Evolutionary conservation across 345 rosid genomes (phyloP), one percentile per base, ranked within the genome.

Genomic region (Lepidium didymum): DNA sequence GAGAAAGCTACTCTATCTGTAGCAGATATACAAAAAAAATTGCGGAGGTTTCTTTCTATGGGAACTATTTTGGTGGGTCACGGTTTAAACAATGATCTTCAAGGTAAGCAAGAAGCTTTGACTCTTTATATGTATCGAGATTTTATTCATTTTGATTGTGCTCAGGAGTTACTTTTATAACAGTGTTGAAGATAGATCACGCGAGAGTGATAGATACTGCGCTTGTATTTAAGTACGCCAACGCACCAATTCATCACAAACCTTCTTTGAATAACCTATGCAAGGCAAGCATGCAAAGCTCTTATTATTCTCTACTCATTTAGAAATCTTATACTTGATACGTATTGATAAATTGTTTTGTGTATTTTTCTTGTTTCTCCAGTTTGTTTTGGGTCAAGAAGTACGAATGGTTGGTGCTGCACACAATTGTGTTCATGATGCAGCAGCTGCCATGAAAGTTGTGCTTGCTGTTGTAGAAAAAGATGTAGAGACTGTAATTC

Each of bases 111-210:
- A 62, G 57, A 35, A 7, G 9, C 44, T 45, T 15, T 7, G 16
- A 38, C 5, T 57, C 10, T 31, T 15, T 59, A n/a, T 36, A 35
- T 40, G 27, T 53, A 55, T 57, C 9, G 42, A 36, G 49, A 35
- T 64, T 34, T 53, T 12, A 23, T 36, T 46, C 33, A 60, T 42
- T 5, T 9, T 36, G 10, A 21, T 51, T 9, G 25, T 56, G 63
- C 57, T 55, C 67, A 51, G 56, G 7, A 34, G 42, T 58, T 51
- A 45, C 59, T 67, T 64, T 75, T 50, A 35, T 68, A 65, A 40
- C 88, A 94, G 99, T 86, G 63, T 63, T 94, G 74, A 94, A 78
- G 88, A 33, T 94, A 37, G 92, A 91, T 74, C 96, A 94, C 77
- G 85, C 87, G 7, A 86, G 87, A 78, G 91, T 94, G 18, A 76